Base-by-base conservation (phyloP, 2,329 filamentous ascomycete species). In the Tolypocladium sp. region DNA sequence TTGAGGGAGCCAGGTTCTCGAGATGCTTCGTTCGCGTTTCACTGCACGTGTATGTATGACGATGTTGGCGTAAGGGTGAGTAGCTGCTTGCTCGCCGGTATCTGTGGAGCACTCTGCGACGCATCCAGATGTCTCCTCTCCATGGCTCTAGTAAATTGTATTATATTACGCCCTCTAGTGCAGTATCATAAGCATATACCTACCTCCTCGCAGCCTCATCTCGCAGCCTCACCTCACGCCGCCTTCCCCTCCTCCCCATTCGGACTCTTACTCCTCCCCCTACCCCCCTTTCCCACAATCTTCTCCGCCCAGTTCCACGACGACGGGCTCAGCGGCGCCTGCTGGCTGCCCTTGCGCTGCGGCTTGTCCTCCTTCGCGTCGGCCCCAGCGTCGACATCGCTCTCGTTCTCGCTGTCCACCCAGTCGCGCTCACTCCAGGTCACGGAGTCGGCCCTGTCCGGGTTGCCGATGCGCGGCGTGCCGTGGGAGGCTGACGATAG, bases 371-470 rank as follows among this genome's bases (percentile, higher is more conserved):
- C 49, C 60, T 66, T 65, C 40, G 63, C 57, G 58, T 66, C 64
- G 30, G 57, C 59, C 56, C 54, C 44, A 13, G 49, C 55, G 15
- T 66, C 72, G 55, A 59, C 61, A 57, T 76, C 78, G 66, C 72
- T 79, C 59, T 79, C 77, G 51, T 75, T 73, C 46, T 73, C 77
- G 59, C 75, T 84, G 63, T 86, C 83, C 12, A 76, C 76, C 75
- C 84, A 87, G 68, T 88, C 85, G 13, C 80, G 76, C 55, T 89
- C 86, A 68, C 83, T 88, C 87, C 87, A 90, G 4, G 78, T 79
- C 58, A 81, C 76, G 3, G 83, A 86, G 64, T 88, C 85, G 30
- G 69, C 64, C 40, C 76, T 64, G 35, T 71, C 70, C 7, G 61
- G 58, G 17, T 57, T 25, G 17, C 55, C 44, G 10, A 56, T 42